Base-by-base conservation (phyloP, 306 rosid species). In the Pueraria montana region DNA sequence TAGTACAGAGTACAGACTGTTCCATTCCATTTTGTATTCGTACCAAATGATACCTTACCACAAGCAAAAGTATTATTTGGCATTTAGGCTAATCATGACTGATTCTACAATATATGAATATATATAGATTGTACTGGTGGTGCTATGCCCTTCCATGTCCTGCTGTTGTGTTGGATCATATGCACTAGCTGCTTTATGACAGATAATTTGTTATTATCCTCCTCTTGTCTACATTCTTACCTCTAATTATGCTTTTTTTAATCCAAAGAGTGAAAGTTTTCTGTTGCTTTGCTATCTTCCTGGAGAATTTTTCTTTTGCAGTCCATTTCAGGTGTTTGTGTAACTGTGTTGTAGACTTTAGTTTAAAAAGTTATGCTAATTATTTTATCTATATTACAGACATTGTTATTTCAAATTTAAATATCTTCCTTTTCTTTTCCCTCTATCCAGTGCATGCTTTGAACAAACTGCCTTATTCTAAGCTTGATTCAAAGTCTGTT, bases 381-480 rank as follows among this genome's bases (percentile, higher is more conserved):
- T 77, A 40, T 77, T 43, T 65, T 20, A 66, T 77, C 81, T 68
- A 65, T 73, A 38, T 66, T 59, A 53, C 58, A 36, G 24, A 52
- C 34, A 48, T 34, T 79, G 14, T 73, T 56, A 21, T 46, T 27
- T 50, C 76, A 72, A 63, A 62, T 84, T 85, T 72, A 78, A 74
- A 74, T 34, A 45, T 81, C 30, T 55, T 59, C 72, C 59, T 55
- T 73, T 61, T 73, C 62, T 62, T 64, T 42, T 34, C 43, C 65
- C 78, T 52, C 67, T 79, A 76, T 88, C 87, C 98, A 96, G 99
- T 96, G 85, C 98, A 94, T 85, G 92, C 99, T 80, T 94, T 96
- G 94, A 96, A 96, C 94, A 96, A 96, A 89, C 96, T 89, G 71
- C 99, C 99, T 66, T 96, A 96, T 89, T 91, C 98, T 82, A 96